Base-by-base conservation (phyloP, 371 early-diverging fungal genomes). In the Mucor ambiguus region DNA sequence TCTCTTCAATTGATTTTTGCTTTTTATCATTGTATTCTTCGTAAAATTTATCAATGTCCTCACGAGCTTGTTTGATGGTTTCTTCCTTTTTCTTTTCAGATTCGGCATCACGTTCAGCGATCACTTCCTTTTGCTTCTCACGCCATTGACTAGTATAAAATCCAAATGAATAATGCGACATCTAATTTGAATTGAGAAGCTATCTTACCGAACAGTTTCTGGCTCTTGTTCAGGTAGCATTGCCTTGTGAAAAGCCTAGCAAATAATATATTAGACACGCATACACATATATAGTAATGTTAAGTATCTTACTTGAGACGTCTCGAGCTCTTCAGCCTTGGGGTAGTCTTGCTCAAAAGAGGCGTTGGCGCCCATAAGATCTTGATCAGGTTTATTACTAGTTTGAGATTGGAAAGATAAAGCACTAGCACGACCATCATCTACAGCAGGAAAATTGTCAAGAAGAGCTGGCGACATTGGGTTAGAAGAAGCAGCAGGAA, bases 21-120 rank as follows among this genome's bases (percentile, higher is more conserved):
- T 93, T 94, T 81, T 92, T 95, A 70, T 92, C 92, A 68, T 96
- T 96, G 73, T 96, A 97, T 48, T 96, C 96, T 63, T 94, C 96
- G 71, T 97, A 97, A 78, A 96, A 96, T 57, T 89, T 86, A 70
- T 97, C 96, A 64, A 97, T 89, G 7, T 89, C 87, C 55, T 89
- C 91, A 68, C 91, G 89, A 4, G 97, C 97, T 44, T 85, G 75
- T 8, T 83, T 77, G 16, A 95, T 77, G 1, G 83, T 87, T 58
- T 90, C 90, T 67, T 87, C 85, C 71, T 93, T 92, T 69, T 90
- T 92, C 6, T 69, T 73, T 61, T 83, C 80, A 3, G 92, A 82
- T 33, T 73, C 77, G 22, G 85, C 84, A 74, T 97, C 98, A 55
- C 97, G 90, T 67, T 91, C 89, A 22, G 83, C 87, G 59, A 97